phyloP scores from a whole-genome alignment of 768 basidiomycete species.

The Austroboletus eburneus region DNA sequence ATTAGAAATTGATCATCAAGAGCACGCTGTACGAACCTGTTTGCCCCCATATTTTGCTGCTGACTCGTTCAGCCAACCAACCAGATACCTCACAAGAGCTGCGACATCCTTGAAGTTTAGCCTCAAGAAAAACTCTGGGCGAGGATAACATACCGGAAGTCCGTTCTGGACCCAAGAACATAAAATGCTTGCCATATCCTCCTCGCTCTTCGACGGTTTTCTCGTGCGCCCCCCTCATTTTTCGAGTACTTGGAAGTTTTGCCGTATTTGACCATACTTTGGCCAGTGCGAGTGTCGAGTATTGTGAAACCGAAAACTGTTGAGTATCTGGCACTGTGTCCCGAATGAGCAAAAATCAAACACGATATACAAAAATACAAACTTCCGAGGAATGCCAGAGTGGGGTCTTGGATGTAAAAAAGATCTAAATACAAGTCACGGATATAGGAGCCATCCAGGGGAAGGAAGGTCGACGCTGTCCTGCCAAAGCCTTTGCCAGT shows the following conservation, averaged over 20 bases:
- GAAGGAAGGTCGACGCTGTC: conserved; percentile 7
- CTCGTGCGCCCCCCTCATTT: conserved; percentile 2
- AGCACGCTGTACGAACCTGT: conserved; percentile 5
- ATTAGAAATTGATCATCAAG: neutral
- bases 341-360: too few species aligned
- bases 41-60: conserved; percentile 14
- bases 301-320: neutral
- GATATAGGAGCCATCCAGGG: conserved; percentile 5
- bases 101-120: neutral
- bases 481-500: neutral
- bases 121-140: neutral
- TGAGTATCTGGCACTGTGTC: too few species aligned
- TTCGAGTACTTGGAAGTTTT: conserved; percentile 4
- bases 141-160: conserved; percentile 5
- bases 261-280: conserved; percentile 14
- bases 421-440: conserved; percentile 15
- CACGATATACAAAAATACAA: neutral
- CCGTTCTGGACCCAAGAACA: neutral
- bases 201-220: conserved; percentile 7
- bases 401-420: conserved; percentile 13
- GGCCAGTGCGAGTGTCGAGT: conserved; percentile 7
- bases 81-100: neutral
- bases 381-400: conserved; percentile 10
- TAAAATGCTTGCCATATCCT: conserved; percentile 8
- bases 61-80: conserved; percentile 14